These are phyloP conservation scores for Naumovozyma castellii DNA, from an alignment of 805 yeast genomes.

Conservation along the genomic window DNA sequence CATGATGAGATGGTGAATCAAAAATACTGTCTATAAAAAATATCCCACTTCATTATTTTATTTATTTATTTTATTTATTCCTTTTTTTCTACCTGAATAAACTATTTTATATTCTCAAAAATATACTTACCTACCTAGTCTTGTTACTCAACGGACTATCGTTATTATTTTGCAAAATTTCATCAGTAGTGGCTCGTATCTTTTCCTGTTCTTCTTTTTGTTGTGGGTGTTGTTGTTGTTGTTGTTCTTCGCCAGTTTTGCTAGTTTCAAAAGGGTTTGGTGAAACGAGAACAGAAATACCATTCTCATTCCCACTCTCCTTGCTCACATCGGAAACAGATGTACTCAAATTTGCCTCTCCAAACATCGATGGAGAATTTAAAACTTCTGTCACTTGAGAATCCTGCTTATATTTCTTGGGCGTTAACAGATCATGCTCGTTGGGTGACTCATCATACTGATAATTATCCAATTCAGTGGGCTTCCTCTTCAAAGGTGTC, in stretches of 20 bases:
- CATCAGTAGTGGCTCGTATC: constrained; percentile 10
- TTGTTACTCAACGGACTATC: constrained; percentile 13
- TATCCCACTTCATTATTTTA: background rate
- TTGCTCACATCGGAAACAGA: background rate
- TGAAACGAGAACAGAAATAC: background rate
- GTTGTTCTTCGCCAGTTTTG: background rate
- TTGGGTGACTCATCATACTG: constrained; percentile 12
- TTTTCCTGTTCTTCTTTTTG: constrained; percentile 4
- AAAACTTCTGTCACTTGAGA: constrained; percentile 1
- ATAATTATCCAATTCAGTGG: constrained; percentile 24
- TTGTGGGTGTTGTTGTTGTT: no score
- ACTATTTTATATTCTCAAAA: no score
- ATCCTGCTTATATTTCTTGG: constrained; percentile 17
- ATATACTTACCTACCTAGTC: constrained; percentile 6
- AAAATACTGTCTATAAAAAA: background rate
- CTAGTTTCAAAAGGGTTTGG: background rate
- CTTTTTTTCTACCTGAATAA: background rate
- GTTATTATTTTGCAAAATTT: constrained; percentile 4
- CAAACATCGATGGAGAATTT: background rate
- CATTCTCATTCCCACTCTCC: background rate
- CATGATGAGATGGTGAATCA: constrained; percentile 68
- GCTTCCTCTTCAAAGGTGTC: constrained; percentile 21
- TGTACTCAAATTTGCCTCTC: background rate
- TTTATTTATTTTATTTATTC: background rate
- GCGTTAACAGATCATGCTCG: constrained; percentile 12